A percentile compares a stretch with the other conserved stretches of the same genome.
phyloP scores from a whole-genome alignment of 2,329 filamentous ascomycete species.

The Alternaria brassicae region DNA sequence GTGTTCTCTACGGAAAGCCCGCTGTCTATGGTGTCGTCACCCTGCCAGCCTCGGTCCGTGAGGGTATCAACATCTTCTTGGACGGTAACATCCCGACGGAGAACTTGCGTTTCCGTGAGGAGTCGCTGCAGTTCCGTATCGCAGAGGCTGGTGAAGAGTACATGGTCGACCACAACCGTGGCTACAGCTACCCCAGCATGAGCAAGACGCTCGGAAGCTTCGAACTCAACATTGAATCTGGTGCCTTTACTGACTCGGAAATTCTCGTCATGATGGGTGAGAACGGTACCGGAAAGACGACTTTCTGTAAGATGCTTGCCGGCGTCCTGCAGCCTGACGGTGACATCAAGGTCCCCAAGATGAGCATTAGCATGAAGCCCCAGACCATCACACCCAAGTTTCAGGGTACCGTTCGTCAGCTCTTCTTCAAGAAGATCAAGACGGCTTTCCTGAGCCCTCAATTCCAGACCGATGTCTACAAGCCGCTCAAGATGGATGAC shows the following conservation, averaged over 20 bases:
- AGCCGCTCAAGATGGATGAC: constrained; percentile 97
- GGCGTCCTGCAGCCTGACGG: constrained; percentile 92
- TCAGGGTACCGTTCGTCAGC: constrained; percentile 91
- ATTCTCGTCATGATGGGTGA: constrained; percentile 99
- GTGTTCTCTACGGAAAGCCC: constrained; percentile 93
- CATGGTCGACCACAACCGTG: constrained; percentile 80
- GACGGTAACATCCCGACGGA: constrained; percentile 98
- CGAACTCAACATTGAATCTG: constrained; percentile 79
- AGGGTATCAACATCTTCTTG: constrained; percentile 99
- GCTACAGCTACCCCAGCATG: constrained; percentile 88
- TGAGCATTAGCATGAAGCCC: constrained; percentile 99
- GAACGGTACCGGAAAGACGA: constrained; percentile 99
- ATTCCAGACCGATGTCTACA: constrained; percentile 99
- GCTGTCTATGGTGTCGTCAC: constrained; percentile 98
- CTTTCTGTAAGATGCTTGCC: constrained; percentile 95
- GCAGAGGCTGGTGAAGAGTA: constrained; percentile 90
- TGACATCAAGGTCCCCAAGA: constrained; percentile 78
- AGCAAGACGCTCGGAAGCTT: constrained; percentile 91
- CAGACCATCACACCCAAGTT: constrained; percentile 99
- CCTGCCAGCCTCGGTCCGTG: constrained; percentile 90
- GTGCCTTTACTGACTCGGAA: constrained; percentile 95
- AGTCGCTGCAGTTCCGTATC: constrained; percentile 94
- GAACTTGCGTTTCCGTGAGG: constrained; percentile 97
- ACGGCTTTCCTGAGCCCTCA: constrained; percentile 93
- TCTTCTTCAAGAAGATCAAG: constrained; percentile 99